Conservation (phyloP, 129 eudicot genomes). For the Daucus carota region DNA sequence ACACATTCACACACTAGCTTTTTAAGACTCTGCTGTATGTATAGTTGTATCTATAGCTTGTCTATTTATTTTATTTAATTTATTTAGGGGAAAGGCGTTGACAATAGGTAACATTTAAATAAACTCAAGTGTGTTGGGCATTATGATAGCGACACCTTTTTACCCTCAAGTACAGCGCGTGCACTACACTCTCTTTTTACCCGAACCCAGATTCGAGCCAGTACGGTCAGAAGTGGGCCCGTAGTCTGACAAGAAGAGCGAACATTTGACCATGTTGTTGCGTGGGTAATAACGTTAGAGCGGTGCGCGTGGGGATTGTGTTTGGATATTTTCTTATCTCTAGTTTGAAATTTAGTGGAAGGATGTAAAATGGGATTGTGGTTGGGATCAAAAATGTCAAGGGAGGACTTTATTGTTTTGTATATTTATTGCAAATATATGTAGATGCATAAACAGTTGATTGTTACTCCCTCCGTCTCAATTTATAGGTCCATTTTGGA, state of each 20-base stretch:
- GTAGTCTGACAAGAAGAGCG: not conserved
- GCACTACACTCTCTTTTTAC: not conserved
- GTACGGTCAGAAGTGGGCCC: not conserved
- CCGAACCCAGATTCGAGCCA: not conserved
- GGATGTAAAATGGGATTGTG: slow-evolving; percentile 3
- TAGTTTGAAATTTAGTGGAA: not conserved
- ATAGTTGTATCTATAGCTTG: slow-evolving; percentile 1
- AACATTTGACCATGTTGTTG: not conserved
- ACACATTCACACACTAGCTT: slow-evolving; percentile 19
- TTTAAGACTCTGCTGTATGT: slow-evolving; percentile 17
- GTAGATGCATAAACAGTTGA: not conserved
- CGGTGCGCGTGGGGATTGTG: not conserved
- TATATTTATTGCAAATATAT: not conserved
- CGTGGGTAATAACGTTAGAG: not conserved
- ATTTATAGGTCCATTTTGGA: too few species aligned
- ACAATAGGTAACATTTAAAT: slow-evolving; percentile 24
- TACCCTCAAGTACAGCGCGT: not conserved
- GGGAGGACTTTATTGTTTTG: not conserved
- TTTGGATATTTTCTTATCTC: not conserved
- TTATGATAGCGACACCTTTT: not conserved
- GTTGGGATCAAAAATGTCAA: slow-evolving; percentile 15
- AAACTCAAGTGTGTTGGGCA: slow-evolving; percentile 26
- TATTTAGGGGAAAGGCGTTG: slow-evolving; percentile 26
- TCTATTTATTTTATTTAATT: not conserved
- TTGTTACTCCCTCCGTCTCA: too few species aligned